Base-by-base conservation (phyloP, 306 rosid species). In the Quercus rubra region DNA sequence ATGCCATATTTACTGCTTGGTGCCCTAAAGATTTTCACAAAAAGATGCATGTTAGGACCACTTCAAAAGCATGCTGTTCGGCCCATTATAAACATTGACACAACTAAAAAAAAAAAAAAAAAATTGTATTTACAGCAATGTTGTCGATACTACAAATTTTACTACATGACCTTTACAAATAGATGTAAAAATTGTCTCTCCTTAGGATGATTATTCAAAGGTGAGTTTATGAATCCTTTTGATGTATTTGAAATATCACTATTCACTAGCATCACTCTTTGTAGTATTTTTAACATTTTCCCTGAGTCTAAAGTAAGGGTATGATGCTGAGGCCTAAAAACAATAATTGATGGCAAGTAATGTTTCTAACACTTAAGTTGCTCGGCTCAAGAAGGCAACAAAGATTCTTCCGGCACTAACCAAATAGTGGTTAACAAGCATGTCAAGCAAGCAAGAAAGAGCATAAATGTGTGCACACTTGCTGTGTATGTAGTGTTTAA, bases 151-250 rank as follows among this genome's bases (percentile, higher is more conserved):
- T 10, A 7, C 12, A 33, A 62, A 62, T 38, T 38, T 38, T 7
- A 38, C 11, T 38, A 0, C 3, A 7, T 7, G 1, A 38, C 46
- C 2, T 38, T 38, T 8, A 38, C 11, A 38, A 38, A 38, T 7
- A 84, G 84, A 85, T 67, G 74, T 77, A 20, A 63, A 57, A 46
- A 25, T 51, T 43, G 62, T 77, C 61, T 80, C 68, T 73, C 54
- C 3, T 70, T 20, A 6, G 49, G 67, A 79, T 77, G 59, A 79
- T 64, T 71, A 18, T 64, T 74, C 41, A 58, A 79, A 68, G 91
- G 88, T 88, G 78, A 86, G 85, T 57, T 81, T 81, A 77, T 68
- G 78, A 18, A 73, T 49, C 54, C 76, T 49, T 74, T 17, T 46
- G 68, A 31, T 74, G 31, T 70, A 52, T 8, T 38, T 38, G 46